Evolutionary conservation across 2,329 filamentous ascomycete species (phyloP), one percentile per base, ranked within the genome.

Genomic region (Fusarium udum): DNA sequence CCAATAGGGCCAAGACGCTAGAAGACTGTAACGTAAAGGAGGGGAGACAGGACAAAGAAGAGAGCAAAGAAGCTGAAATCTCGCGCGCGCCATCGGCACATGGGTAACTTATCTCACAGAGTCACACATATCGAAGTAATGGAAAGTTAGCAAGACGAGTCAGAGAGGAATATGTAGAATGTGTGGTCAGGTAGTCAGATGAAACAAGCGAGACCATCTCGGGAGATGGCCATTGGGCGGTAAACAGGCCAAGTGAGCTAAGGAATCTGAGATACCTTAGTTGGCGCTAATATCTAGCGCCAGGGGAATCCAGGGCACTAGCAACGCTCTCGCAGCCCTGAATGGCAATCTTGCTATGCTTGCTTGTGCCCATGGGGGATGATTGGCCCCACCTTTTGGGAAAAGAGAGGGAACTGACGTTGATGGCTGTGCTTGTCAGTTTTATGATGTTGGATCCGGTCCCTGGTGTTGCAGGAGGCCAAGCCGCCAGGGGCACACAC

Each of bases 331-430:
- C 37, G 31, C 36, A 61, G 63, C 63, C 40, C 55, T 72, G 55
- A 72, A 68, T 71, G 58, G 59, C 60, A 68, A 63, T 51, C 60
- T 67, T 63, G 28, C 28, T 61, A 28, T 22, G 28, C 40, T 62
- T 43, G 32, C 26, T 28, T 37, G 28, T 20, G 36, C 32, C 26
- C 20, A 56, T 26, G 24, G 52, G n/a, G 18, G 22, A 36, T 74
- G 71, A 73, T 74, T 73, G 71, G 71, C 39, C 71, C 71, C 71
- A 71, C 71, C 68, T 74, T 73, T 71, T 59, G 22, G 52, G 70
- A 31, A 40, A 43, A 53, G 34, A 37, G 26, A 59, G 43, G 28
- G 26, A 61, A 52, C 49, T 26, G 39, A 73, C 52, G 53, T 71
- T 72, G 48, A 67, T 62, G 65, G 61, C 57, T 31, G 48, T 55